phyloP scores from a whole-genome alignment of 768 basidiomycete genomes.

The Lyophyllum decastes region DNA sequence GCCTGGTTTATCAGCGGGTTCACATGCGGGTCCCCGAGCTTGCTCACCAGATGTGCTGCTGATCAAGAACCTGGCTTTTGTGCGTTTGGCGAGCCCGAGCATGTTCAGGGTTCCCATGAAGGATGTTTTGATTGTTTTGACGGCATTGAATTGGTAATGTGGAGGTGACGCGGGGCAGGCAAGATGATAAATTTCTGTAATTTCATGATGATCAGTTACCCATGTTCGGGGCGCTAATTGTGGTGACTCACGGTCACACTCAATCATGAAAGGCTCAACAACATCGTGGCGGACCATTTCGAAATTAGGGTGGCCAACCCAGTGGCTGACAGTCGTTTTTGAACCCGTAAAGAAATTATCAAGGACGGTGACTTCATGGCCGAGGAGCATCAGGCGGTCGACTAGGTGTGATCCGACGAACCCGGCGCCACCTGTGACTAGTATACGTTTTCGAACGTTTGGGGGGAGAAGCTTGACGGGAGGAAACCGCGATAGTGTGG shows the following conservation, averaged over 20 bases:
- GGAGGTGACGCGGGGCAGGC: conserved; percentile 98
- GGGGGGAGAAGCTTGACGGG: conserved; percentile 88
- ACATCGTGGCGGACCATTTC: conserved; percentile 98
- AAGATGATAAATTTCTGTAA: conserved; percentile 92
- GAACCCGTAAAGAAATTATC: conserved; percentile 99
- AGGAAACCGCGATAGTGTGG: conserved; percentile 88
- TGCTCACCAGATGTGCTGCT: conserved; percentile 86
- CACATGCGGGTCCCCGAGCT: conserved; percentile 7
- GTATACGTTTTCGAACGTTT: conserved; percentile 78
- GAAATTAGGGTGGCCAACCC: conserved; percentile 98
- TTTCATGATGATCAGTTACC: conserved; percentile 14
- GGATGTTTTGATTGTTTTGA: conserved; percentile 98
- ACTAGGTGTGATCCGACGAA: conserved; percentile 99
- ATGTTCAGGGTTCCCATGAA: conserved; percentile 99
- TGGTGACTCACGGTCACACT: conserved; percentile 84
- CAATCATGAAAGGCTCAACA: conserved; percentile 96
- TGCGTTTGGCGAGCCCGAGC: conserved; percentile 97
- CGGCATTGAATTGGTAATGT: conserved; percentile 96
- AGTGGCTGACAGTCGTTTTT: conserved; percentile 94
- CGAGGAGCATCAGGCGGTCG: conserved; percentile 95
- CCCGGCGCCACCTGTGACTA: conserved; percentile 98
- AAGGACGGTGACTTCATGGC: conserved; percentile 95
- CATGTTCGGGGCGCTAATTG: conserved; percentile 8
- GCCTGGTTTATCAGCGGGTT: conserved; percentile 8
- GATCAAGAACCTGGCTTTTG: conserved; percentile 96